Percentiles rank a stretch among this genome's conserved stretches.
Conservation (phyloP, 306 rosid genomes). For the Quercus cerris region DNA sequence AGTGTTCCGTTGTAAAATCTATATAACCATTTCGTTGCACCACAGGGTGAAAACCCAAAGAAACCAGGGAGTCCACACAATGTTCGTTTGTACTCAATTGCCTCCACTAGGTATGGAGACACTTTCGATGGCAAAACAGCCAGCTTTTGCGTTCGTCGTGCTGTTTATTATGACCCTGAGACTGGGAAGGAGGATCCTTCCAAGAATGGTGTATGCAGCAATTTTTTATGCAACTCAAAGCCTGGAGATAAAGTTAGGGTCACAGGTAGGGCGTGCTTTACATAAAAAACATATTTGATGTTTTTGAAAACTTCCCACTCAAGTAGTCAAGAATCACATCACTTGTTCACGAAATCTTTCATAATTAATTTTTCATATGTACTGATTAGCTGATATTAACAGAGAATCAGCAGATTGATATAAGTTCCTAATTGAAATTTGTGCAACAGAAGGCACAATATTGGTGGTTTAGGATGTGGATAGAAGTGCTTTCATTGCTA, state of each 20-base stretch:
- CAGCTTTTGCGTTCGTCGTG: constrained; percentile 95
- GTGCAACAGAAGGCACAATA: too few relatives aligned
- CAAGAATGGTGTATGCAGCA: constrained; percentile 90
- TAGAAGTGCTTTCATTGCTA: neutral
- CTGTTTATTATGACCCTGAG: constrained; percentile 87
- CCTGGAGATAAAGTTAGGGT: constrained; percentile 91
- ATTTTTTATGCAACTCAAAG: constrained; percentile 77
- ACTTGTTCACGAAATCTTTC: neutral
- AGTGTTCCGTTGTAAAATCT: neutral
- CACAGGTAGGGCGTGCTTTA: constrained; percentile 52
- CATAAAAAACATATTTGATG: neutral
- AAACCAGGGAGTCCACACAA: constrained; percentile 82
- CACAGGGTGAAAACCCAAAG: constrained; percentile 95
- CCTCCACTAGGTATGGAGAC: constrained; percentile 95
- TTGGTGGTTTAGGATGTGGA: neutral
- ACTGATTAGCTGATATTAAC: neutral
- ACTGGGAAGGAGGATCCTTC: constrained; percentile 93
- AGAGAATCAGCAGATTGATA: neutral
- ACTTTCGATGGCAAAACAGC: constrained; percentile 86
- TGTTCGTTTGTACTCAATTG: constrained; percentile 94
- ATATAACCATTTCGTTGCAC: constrained; percentile 20
- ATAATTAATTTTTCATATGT: neutral
- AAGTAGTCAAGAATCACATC: constrained; percentile 4
- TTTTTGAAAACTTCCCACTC: neutral
- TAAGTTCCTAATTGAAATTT: neutral